A percentile compares a stretch with the other conserved stretches of the same genome.
Evolutionary conservation across 208 protist genomes (phyloP).

Genomic region (Leishmania amazonensis): DNA sequence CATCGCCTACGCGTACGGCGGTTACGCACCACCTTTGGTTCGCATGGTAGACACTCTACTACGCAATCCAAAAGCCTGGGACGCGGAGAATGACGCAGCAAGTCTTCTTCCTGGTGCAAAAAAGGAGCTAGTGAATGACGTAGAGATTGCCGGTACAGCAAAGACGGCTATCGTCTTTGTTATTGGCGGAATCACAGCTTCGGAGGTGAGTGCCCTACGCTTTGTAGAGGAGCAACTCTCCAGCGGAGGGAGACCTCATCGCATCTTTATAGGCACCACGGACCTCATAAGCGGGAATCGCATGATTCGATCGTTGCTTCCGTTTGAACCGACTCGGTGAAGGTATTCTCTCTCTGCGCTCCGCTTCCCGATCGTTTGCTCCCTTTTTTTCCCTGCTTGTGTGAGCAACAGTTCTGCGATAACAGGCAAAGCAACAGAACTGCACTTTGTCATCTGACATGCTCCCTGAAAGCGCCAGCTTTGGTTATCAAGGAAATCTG

Average conservation of each 20-base stretch:
- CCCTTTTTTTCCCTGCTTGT: neutral
- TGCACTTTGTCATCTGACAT: neutral
- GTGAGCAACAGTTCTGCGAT: neutral
- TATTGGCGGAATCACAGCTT: slow-evolving; percentile 93
- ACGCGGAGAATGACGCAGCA: slow-evolving; percentile 32
- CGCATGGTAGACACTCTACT: slow-evolving; percentile 58
- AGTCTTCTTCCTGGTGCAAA: slow-evolving; percentile 59
- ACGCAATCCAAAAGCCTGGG: slow-evolving; percentile 44
- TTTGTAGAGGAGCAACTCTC: slow-evolving; percentile 70
- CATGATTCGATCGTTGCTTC: slow-evolving; percentile 55
- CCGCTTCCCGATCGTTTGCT: neutral
- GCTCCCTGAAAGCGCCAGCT: neutral
- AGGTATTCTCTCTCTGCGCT: neutral
- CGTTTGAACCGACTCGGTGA: slow-evolving; percentile 37
- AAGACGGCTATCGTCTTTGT: slow-evolving; percentile 88
- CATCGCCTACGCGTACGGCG: slow-evolving; percentile 75
- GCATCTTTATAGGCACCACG: slow-evolving; percentile 63
- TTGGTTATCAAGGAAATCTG: neutral
- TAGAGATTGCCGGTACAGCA: slow-evolving; percentile 33
- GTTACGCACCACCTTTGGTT: slow-evolving; percentile 73
- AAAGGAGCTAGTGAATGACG: slow-evolving; percentile 50
- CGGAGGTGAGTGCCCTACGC: slow-evolving; percentile 93
- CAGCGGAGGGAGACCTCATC: slow-evolving; percentile 37
- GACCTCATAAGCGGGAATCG: slow-evolving; percentile 66
- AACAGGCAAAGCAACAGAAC: neutral